Percentiles rank a stretch among this genome's conserved stretches.
Conservation (phyloP, 2,329 filamentous ascomycete genomes). For the Rhynchosporium agropyri region DNA sequence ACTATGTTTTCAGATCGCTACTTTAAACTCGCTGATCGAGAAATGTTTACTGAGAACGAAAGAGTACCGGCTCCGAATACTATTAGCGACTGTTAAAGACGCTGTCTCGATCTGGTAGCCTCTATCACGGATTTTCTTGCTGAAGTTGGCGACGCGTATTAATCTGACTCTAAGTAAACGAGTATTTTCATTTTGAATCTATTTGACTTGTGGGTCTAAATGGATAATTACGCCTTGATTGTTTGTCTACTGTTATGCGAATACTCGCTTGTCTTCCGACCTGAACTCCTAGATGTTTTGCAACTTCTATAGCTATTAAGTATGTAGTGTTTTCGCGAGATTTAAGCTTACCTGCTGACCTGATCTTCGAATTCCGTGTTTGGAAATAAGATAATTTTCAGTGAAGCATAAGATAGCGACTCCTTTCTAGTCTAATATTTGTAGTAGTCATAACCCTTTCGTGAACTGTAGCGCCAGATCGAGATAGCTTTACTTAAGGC, state of each 20-base stretch:
- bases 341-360: conserved; percentile 53
- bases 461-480: conserved; percentile 43
- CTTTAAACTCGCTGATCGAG: conserved; percentile 32
- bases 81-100: conserved; percentile 16
- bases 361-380: conserved; percentile 41
- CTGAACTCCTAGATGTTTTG: conserved; percentile 56
- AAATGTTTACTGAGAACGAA: conserved; percentile 29
- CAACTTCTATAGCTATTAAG: conserved; percentile 52
- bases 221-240: conserved; percentile 53
- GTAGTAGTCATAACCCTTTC: conserved; percentile 32
- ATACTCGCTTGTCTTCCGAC: conserved; percentile 54
- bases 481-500: conserved; percentile 39
- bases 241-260: conserved; percentile 52
- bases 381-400: conserved; percentile 50
- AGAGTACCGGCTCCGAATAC: conserved; percentile 17
- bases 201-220: conserved; percentile 59
- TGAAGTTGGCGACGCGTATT: conserved; percentile 45
- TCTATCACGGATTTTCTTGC: conserved; percentile 45
- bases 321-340: conserved; percentile 52
- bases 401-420: conserved; percentile 42
- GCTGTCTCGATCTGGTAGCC: conserved; percentile 42
- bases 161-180: conserved; percentile 51
- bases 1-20: too few species aligned
- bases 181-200: conserved; percentile 56
- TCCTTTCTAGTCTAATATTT: conserved; percentile 40